Conservation (phyloP, 352 stramenopile genomes). For the Phytophthora pisi region DNA sequence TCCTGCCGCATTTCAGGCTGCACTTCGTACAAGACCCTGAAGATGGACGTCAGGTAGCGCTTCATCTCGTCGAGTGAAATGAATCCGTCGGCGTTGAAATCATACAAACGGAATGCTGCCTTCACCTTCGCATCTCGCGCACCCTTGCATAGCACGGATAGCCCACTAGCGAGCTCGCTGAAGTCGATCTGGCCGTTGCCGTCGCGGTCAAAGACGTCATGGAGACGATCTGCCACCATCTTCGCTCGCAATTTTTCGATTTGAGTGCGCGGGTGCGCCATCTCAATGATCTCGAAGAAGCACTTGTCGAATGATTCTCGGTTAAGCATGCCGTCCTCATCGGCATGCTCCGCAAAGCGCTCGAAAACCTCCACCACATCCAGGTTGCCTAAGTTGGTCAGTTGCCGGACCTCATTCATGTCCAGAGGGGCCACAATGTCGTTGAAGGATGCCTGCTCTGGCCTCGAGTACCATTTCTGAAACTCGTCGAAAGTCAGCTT, state of each 20-base stretch:
- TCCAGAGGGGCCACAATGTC: conserved; percentile 73
- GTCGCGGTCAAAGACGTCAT: conserved; percentile 83
- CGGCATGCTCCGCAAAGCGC: conserved; percentile 74
- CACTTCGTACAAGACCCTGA: conserved; percentile 87
- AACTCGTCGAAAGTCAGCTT: conserved; percentile 89
- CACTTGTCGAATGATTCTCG: conserved; percentile 76
- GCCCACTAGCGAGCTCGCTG: conserved; percentile 82
- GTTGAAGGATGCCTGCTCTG: conserved; percentile 72
- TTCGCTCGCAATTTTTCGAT: conserved; percentile 69
- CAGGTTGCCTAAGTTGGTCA: conserved; percentile 84
- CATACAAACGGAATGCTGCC: conserved; percentile 84
- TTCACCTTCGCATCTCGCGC: conserved; percentile 82
- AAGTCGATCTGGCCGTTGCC: conserved; percentile 84
- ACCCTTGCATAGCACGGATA: conserved; percentile 88
- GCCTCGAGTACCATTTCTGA: conserved; percentile 79
- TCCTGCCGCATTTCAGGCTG: conserved; percentile 73
- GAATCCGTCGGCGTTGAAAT: conserved; percentile 86
- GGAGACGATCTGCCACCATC: conserved; percentile 76
- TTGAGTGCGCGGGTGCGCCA: conserved; percentile 66
- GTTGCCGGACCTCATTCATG: conserved; percentile 80
- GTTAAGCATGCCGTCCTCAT: conserved; percentile 64
- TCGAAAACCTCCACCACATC: conserved; percentile 90
- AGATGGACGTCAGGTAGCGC: conserved; percentile 86
- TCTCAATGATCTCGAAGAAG: conserved; percentile 75
- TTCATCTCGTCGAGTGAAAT: conserved; percentile 90